Base-by-base conservation (phyloP, 805 yeast species). In the Dipodascopsis tothii region DNA sequence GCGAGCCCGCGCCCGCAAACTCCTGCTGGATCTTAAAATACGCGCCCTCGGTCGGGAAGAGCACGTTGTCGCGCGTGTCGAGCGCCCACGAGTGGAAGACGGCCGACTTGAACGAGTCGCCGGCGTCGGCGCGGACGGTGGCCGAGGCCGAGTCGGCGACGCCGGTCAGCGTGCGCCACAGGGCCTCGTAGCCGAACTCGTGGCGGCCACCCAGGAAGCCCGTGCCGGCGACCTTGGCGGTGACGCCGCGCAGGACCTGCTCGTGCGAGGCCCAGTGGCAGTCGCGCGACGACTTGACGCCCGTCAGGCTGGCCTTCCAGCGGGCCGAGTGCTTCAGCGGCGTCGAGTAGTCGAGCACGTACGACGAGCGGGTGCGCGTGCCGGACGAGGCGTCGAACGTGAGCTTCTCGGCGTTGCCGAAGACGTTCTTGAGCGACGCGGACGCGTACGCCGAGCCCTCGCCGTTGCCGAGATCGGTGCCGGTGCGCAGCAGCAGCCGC, bases 371-470 rank as follows among this genome's bases (percentile, higher is more conserved):
- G 1, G 80, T 78, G 41, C 79, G 68, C 4, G 82, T 78, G 18
- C 83, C 83, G 21, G 73, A 64, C 4, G 78, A 78, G 44, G 75
- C 71, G 47, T 78, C 78, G 14, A 78, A 48, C 21, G 55, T 39
- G 14, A 82, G 54, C 4, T 65, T 65, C 58, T 81, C 88, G 14
- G 83, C 86, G n/a, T 80, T 81, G 3, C 84, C 86, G 51, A 80
- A 72, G 5, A 74, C 65, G 56, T 81, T 81, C 35, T 71, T 62
- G 46, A 70, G 67, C 61, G 78, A 87, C 44, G 88, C 76, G 25
- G 84, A 80, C 37, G 86, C 71, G 58, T 88, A 87, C 1, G 96
- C 97, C 59, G 84, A 92, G 23, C 96, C 98, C 67, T 92, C 97
- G 25, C 95, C 95, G 59, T 92, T 90, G 1, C 97, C 97, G 5